Base-by-base conservation (phyloP, 805 yeast species). In the Candida sphagnicola region DNA sequence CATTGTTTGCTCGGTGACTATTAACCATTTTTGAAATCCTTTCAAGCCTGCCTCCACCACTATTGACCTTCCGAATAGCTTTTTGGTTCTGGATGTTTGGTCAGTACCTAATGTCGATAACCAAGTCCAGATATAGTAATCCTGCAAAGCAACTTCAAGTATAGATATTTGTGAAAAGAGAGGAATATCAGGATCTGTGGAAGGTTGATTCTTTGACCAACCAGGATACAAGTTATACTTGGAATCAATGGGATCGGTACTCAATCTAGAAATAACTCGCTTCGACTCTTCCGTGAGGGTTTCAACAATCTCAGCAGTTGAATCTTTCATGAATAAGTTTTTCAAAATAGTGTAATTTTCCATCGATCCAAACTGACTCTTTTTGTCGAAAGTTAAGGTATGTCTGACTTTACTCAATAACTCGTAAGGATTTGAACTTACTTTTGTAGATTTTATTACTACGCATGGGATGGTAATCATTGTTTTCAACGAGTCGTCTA, bases 121-220 rank as follows among this genome's bases (percentile, higher is more conserved):
- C 96, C 96, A 88, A 0, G 95, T 77, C 96, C 96, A 88, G 19
- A 87, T 85, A 53, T 82, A 88, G 57, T 84, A 88, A 57, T 88
- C 96, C 57, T 86, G 95, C 14, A 88, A 77, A 4, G 85, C 73
- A 1, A 85, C 82, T 42, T 85, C 74, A 6, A 76, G 64, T 8
- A 85, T 65, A 32, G 54, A 44, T 14, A 64, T 54, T 39, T 59
- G 62, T 28, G 63, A 71, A 62, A 48, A 65, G 24, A 59, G 46
- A 2, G 72, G 72, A n/a, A 66, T 62, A 31, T 61, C 52, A 2
- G 40, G 39, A 18, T 51, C 50, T 1, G 48, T 49, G 3, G 40
- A 44, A 5, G 40, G 35, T 26, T 36, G 41, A 4, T 38, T 29
- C 6, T 41, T 48, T 32, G 55, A 28, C 70, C 70, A 55, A 41